Conservation (phyloP, 768 basidiomycete species). For the Termitomyces titanicus region DNA sequence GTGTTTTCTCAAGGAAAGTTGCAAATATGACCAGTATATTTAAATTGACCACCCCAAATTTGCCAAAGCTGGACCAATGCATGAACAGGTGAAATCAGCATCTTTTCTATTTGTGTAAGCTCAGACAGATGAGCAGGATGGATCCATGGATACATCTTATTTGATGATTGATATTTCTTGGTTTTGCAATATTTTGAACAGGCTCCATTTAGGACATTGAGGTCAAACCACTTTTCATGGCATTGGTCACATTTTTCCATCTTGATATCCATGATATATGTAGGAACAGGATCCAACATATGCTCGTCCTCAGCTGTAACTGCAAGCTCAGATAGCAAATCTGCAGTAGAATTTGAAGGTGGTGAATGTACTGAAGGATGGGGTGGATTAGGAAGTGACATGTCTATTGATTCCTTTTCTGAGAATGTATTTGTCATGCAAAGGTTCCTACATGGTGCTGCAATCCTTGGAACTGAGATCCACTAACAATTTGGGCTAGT, state of each 20-base stretch:
- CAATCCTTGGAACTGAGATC: neutral
- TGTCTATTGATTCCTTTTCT: no score
- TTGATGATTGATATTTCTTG: slow-evolving; percentile 1
- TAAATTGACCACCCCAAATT: no score
- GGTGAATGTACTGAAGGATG: no score
- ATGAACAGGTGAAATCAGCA: no score
- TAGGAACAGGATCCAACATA: neutral
- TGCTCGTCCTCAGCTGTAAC: neutral
- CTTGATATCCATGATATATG: neutral
- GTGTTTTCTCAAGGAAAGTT: slow-evolving; percentile 12
- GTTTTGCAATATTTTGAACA: slow-evolving; percentile 2
- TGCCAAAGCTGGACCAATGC: no score
- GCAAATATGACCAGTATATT: no score
- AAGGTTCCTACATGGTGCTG: neutral
- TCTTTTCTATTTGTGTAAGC: neutral
- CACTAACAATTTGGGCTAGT: neutral
- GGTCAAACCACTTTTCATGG: slow-evolving; percentile 9
- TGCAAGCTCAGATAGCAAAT: neutral
- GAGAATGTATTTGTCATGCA: neutral
- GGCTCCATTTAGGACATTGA: neutral
- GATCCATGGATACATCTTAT: slow-evolving; percentile 6
- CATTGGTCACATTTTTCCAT: neutral
- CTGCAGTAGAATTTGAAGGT: neutral
- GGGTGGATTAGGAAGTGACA: no score
- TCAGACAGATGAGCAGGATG: neutral